Conservation (phyloP, 345 rosid species). For the Pugionium dolabratum region DNA sequence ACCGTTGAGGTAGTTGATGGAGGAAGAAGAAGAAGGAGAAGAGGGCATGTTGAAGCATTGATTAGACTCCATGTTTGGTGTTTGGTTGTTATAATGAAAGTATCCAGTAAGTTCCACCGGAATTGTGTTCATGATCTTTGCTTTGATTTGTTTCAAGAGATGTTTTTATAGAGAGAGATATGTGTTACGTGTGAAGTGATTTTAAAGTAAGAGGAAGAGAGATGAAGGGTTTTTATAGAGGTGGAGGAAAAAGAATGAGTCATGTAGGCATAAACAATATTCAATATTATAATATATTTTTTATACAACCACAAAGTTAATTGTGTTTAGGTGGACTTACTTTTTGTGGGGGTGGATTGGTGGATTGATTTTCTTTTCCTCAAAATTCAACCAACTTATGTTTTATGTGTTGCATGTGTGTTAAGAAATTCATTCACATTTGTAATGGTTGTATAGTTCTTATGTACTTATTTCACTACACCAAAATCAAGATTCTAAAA, state of each 20-base stretch:
- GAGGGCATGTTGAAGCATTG: constrained; percentile 45
- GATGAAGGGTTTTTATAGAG: constrained; percentile 24
- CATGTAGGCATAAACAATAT: too few species aligned
- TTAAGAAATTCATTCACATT: neutral
- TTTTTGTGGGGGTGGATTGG: constrained; percentile 1
- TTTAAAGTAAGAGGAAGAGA: constrained; percentile 24
- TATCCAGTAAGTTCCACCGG: constrained; percentile 55
- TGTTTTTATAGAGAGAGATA: neutral
- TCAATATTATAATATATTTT: neutral
- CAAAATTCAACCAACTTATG: neutral
- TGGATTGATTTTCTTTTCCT: constrained; percentile 8
- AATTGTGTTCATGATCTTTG: constrained; percentile 48
- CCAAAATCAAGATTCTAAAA: too few species aligned
- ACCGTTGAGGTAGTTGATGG: constrained; percentile 46
- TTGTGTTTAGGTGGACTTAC: constrained; percentile 27
- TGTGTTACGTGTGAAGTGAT: neutral
- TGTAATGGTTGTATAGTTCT: constrained; percentile 9
- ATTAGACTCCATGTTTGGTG: constrained; percentile 28
- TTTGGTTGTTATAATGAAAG: constrained; percentile 40
- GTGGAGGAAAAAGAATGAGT: constrained; percentile 7
- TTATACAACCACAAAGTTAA: constrained; percentile 17
- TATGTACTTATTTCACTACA: constrained; percentile 13
- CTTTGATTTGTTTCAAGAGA: constrained; percentile 12
- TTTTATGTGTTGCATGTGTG: constrained; percentile 6
- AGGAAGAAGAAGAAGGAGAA: constrained; percentile 42